Evolutionary conservation across 2,329 filamentous ascomycete genomes (phyloP).

Genomic region (Colletotrichum tabaci): DNA sequence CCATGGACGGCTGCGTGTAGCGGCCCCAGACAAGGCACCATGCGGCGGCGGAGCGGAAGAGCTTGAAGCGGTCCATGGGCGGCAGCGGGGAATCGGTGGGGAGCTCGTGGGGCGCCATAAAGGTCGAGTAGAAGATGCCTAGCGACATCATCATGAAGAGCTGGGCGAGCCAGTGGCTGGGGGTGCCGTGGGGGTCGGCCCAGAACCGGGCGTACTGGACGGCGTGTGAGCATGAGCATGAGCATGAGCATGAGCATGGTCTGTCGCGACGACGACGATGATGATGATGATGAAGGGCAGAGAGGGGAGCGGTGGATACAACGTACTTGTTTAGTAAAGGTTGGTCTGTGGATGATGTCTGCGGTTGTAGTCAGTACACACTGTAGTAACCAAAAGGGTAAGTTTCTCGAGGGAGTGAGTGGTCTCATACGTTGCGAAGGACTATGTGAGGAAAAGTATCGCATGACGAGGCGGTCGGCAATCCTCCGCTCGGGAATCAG

Average conservation of each 20-base stretch:
- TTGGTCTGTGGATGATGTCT: conserved; percentile 69
- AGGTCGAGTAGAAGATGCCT: conserved; percentile 62
- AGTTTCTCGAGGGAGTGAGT: not conserved
- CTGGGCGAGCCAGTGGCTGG: conserved; percentile 65
- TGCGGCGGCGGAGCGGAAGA: conserved; percentile 65
- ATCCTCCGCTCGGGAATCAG: conserved; percentile 62
- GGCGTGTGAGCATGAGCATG: not conserved
- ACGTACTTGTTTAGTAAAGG: conserved; percentile 62
- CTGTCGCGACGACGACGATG: no score
- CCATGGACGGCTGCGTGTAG: conserved; percentile 64
- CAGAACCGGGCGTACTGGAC: conserved; percentile 65
- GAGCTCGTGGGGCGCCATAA: conserved; percentile 61
- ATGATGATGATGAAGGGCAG: not conserved
- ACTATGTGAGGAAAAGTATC: conserved; percentile 68
- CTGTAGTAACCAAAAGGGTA: conserved; percentile 26
- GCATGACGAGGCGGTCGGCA: conserved; percentile 65
- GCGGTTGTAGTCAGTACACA: conserved; percentile 33
- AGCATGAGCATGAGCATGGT: not conserved
- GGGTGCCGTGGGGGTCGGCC: conserved; percentile 55
- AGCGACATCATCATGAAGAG: conserved; percentile 64
- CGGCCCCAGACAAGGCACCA: conserved; percentile 66
- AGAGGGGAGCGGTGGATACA: not conserved
- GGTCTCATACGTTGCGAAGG: conserved; percentile 63
- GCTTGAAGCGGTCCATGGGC: conserved; percentile 61
- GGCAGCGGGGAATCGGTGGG: conserved; percentile 56